These are phyloP conservation scores for Ophiostoma sp. DNA, from an alignment of 2,329 filamentous ascomycete genomes.

Conservation along the genomic window DNA sequence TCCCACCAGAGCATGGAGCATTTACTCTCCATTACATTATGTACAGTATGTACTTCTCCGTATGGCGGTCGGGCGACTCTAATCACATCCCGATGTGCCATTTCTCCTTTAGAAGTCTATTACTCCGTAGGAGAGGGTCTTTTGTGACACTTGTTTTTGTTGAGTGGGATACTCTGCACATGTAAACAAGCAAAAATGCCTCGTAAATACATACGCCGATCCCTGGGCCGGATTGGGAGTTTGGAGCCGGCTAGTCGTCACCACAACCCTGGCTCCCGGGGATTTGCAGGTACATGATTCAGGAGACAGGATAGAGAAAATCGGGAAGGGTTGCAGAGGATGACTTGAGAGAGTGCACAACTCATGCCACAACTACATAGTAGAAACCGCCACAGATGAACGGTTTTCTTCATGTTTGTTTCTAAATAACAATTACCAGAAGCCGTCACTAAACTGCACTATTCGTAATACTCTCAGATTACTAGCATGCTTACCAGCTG, in stretches of 20 bases:
- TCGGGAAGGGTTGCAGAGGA: not conserved
- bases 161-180: not conserved
- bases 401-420: no score
- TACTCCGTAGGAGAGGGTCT: no score
- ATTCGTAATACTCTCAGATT: no score
- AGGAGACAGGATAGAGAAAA: not conserved
- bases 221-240: not conserved
- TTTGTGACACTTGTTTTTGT: not conserved
- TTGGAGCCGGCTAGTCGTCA: not conserved
- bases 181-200: not conserved
- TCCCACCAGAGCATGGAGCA: not conserved
- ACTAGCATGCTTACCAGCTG: not conserved
- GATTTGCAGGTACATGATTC: slow-evolving; percentile 1
- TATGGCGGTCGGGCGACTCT: no score
- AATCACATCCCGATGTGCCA: no score
- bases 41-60: no score
- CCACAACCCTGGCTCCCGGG: not conserved
- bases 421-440: no score
- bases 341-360: not conserved
- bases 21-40: no score
- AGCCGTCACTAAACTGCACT: no score
- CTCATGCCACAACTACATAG: no score
- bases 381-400: not conserved
- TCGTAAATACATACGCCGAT: not conserved
- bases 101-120: no score